Evolutionary conservation across 1,139 yeast species (phyloP), one percentile per base, ranked within the genome.

Genomic region (Pichia sp.): DNA sequence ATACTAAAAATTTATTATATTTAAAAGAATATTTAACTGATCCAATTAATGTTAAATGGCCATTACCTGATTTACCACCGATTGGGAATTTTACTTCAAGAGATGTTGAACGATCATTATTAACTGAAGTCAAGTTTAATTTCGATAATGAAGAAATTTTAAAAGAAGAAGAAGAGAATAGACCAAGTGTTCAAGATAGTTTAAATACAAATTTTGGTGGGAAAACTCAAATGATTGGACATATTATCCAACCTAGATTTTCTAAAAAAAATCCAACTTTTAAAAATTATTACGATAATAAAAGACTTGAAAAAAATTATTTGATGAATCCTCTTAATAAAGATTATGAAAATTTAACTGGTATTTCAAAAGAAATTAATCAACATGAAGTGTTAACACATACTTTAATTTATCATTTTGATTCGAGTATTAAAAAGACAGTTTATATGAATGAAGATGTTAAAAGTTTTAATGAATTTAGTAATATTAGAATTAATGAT

Each of bases 51-150:
- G 38, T 47, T 5, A 54, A 59, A 15, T 88, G 95, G 95, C 94
- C 94, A 2, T 65, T 89, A 37, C 93, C 95, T 0, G 85, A 81
- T 37, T 65, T 85, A 48, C 76, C 87, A 3, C 57, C 68, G 1
- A 77, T 87, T 6, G 79, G 80, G 2, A 68, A 67, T 36, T 87
- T 76, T 55, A 72, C 73, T 3, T 71, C 88, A 1, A 65, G 69
- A 47, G 95, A 85, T 59, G 95, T 87, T 18, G 95, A 86, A 57
- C 72, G 78, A 50, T 80, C 93, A 0, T 63, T 87, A 43, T 64
- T 86, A 38, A 82, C 91, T 0, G 95, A 87, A 56, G 94, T 85
- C 2, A 78, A 74, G 44, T 80, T 69, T 55, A 78, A 72, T 51
- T 74, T 72, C 52, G 74, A 78, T 14, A 75, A 77, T 6, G 72